Evolutionary conservation across 2,329 filamentous ascomycete species (phyloP), one percentile per base, ranked within the genome.

Genomic region (Fusarium sp.): DNA sequence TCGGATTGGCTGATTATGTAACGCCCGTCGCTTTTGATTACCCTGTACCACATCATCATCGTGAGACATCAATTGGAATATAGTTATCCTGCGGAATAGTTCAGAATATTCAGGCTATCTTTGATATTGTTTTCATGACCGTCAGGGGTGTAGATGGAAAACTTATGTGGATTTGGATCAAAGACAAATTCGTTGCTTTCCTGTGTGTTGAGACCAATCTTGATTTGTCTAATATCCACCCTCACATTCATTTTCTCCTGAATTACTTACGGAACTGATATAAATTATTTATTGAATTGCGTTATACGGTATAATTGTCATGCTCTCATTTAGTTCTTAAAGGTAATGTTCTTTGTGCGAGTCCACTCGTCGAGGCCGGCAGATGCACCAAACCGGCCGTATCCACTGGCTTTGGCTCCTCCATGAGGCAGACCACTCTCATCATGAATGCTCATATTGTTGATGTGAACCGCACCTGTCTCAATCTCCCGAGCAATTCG

Each of bases 401-500:
- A 90, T 1, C 90, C 90, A 53, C 87, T 90, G 13, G 81, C 79
- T 81, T 92, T 92, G 57, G 83, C 84, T 16, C 90, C 91, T 18
- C 91, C 91, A 74, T 92, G 90, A 2, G 90, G 89, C 63, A 92
- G 77, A 0, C 79, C 80, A 10, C 84, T 77, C 77, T 92, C 90
- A 69, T 92, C 90, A 70, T 92, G 89, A 7, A 92, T 79, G 3
- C 85, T 89, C 83, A 90, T 87, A 38, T 81, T 81, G 76, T 92
- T 92, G 74, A 92, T 90, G 70, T 92, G 90, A 28, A 90, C 87
- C 4, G 88, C 87, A 9, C 89, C 93, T 26, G 86, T 85, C 76
- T 95, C 89, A 60, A 92, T 87, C 63, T 84, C 82, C 68, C 81
- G 84, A 8, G 90, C 89, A n/a, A 92, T 78, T 8, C 85, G 81